These are phyloP conservation scores for Cyclotella baltica DNA, from an alignment of 108 stramenopile species.

Conservation along the genomic window DNA sequence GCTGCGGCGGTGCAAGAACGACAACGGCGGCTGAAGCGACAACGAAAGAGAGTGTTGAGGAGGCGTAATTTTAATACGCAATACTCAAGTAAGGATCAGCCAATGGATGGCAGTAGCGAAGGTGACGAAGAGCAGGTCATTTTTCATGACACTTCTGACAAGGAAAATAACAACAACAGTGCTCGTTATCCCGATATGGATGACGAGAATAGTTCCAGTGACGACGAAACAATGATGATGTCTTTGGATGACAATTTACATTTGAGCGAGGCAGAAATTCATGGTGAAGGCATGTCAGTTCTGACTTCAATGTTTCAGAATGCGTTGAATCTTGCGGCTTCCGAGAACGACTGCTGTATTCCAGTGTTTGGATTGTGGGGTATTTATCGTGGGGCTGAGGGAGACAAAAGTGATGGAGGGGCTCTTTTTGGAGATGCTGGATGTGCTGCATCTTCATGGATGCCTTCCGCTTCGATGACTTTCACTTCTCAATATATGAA, in stretches of 20 bases:
- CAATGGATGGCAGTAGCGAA: no score
- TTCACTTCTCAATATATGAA: neutral
- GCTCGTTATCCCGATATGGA: neutral
- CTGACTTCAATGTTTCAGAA: conserved; percentile 64
- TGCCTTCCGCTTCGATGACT: conserved; percentile 4
- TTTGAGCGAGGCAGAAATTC: conserved; percentile 28
- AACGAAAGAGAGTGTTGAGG: neutral
- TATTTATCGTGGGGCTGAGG: conserved; percentile 41
- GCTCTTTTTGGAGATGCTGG: neutral
- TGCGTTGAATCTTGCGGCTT: conserved; percentile 70
- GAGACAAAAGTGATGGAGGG: neutral
- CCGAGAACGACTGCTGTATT: conserved; percentile 69
- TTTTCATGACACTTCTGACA: neutral
- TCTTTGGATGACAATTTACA: conserved; percentile 15
- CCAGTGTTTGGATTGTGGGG: conserved; percentile 89
- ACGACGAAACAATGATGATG: conserved; percentile 19
- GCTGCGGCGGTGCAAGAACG: conserved; percentile 19
- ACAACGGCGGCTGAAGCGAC: conserved; percentile 5
- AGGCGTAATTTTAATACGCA: neutral
- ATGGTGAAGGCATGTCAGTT: conserved; percentile 33
- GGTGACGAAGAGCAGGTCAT: conserved; percentile 4
- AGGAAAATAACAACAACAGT: neutral
- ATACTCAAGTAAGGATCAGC: neutral
- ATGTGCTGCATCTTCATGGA: conserved; percentile 39
- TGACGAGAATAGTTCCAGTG: neutral